phyloP scores from a whole-genome alignment of 2,329 filamentous ascomycete genomes.

The Paracorniculantispora psalliotae region DNA sequence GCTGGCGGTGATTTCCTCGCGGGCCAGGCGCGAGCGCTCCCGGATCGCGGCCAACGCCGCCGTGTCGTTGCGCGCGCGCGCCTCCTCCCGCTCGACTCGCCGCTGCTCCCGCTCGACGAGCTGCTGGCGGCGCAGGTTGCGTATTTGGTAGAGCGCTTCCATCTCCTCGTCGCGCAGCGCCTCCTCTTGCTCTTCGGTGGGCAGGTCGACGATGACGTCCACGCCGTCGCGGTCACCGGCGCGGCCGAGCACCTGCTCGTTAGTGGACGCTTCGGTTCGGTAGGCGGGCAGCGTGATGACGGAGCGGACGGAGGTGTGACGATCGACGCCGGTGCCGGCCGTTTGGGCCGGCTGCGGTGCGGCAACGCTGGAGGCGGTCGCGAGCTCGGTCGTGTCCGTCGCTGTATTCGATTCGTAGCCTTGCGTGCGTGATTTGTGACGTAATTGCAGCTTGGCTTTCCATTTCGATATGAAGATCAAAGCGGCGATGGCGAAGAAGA shows the following conservation, averaged over 20 bases:
- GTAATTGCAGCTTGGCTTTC: neutral
- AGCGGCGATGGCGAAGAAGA: neutral
- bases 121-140: constrained; percentile 69
- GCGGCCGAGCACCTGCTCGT: constrained; percentile 77
- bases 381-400: constrained; percentile 2
- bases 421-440: neutral
- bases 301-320: constrained; percentile 83
- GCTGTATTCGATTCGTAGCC: constrained; percentile 7
- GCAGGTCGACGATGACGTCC: constrained; percentile 82
- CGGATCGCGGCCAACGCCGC: constrained; percentile 63
- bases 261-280: constrained; percentile 63
- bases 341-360: neutral
- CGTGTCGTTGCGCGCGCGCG: constrained; percentile 65
- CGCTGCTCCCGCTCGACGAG: constrained; percentile 72
- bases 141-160: constrained; percentile 87
- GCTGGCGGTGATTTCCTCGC: constrained; percentile 33
- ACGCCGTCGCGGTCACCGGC: constrained; percentile 91
- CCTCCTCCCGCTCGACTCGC: constrained; percentile 64
- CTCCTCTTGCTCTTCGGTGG: constrained; percentile 75
- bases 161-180: constrained; percentile 79
- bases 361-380: neutral
- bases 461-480: neutral
- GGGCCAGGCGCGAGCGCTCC: constrained; percentile 46
- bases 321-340: constrained; percentile 50
- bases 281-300: constrained; percentile 92